These are phyloP conservation scores for Tympanopsis confertula DNA, from an alignment of 2,329 filamentous ascomycete species.

Conservation along the genomic window DNA sequence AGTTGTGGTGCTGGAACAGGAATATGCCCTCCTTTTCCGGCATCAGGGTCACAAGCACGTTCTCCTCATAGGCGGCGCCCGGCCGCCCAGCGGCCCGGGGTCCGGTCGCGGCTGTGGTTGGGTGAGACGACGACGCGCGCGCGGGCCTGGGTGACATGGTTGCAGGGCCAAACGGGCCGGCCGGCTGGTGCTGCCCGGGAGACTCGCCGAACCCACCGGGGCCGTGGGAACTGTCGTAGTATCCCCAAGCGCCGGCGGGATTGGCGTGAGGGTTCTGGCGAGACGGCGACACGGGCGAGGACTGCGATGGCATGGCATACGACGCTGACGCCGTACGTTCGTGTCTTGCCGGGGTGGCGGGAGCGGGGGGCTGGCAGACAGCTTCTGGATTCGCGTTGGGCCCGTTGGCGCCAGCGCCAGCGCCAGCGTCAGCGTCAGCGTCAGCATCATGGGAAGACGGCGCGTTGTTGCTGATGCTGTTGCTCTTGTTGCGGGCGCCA, in stretches of 20 bases:
- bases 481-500: constrained; percentile 31
- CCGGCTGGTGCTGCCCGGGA: no score
- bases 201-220: no score
- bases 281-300: not conserved
- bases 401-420: no score
- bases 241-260: not conserved
- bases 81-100: constrained; percentile 24
- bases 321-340: not conserved
- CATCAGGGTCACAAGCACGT: constrained; percentile 66
- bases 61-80: constrained; percentile 38
- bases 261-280: not conserved
- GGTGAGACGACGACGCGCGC: no score
- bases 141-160: not conserved
- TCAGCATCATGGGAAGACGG: no score
- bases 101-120: no score
- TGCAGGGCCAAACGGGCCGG: not conserved
- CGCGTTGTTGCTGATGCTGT: no score
- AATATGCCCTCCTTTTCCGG: constrained; percentile 97
- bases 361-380: not conserved
- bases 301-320: not conserved
- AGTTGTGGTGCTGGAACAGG: constrained; percentile 97
- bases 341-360: not conserved
- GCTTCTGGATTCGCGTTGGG: not conserved
- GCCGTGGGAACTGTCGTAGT: no score
- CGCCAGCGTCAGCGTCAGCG: not conserved